Percentiles rank a stretch among this genome's conserved stretches.
Evolutionary conservation across 352 stramenopile genomes (phyloP).

Genomic region (Phytopythium chamaehyphon): DNA sequence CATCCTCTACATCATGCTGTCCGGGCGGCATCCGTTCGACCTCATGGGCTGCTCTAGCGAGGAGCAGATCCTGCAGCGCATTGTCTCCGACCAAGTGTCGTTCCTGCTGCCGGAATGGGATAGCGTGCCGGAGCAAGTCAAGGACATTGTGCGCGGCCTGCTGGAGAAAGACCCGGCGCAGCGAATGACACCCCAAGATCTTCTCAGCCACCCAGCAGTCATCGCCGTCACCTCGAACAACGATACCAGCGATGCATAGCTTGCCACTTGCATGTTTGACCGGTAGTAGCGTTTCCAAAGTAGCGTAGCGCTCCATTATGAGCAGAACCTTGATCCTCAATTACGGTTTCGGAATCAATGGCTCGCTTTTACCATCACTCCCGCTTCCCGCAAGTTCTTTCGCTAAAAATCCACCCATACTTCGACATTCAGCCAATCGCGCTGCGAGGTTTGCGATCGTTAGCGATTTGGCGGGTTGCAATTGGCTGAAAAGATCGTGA

Average conservation of each 20-base stretch:
- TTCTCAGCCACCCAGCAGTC: conserved; percentile 38
- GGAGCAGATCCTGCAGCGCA: conserved; percentile 65
- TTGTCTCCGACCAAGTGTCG: conserved; percentile 42
- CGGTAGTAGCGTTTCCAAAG: not conserved
- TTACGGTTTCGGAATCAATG: too few relatives aligned
- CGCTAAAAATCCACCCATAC: conserved; percentile 9
- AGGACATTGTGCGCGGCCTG: conserved; percentile 60
- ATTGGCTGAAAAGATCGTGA: conserved; percentile 16
- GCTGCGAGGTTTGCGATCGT: not conserved
- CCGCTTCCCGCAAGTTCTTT: not conserved
- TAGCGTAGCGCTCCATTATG: not conserved
- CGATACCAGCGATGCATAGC: not conserved
- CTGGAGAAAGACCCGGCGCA: conserved; percentile 64
- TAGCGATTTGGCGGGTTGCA: not conserved
- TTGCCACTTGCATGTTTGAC: too few relatives aligned
- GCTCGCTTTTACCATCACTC: too few relatives aligned
- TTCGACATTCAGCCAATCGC: not conserved
- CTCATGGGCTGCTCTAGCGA: conserved; percentile 71
- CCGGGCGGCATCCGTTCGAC: conserved; percentile 85
- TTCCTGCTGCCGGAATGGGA: conserved; percentile 59
- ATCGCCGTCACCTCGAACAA: conserved; percentile 9
- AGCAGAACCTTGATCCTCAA: too few relatives aligned
- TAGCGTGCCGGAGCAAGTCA: conserved; percentile 42
- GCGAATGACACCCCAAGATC: conserved; percentile 46
- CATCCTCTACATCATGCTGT: conserved; percentile 87